Base-by-base conservation (phyloP, 495 filamentous ascomycete species). In the Penicillium robsamsonii region DNA sequence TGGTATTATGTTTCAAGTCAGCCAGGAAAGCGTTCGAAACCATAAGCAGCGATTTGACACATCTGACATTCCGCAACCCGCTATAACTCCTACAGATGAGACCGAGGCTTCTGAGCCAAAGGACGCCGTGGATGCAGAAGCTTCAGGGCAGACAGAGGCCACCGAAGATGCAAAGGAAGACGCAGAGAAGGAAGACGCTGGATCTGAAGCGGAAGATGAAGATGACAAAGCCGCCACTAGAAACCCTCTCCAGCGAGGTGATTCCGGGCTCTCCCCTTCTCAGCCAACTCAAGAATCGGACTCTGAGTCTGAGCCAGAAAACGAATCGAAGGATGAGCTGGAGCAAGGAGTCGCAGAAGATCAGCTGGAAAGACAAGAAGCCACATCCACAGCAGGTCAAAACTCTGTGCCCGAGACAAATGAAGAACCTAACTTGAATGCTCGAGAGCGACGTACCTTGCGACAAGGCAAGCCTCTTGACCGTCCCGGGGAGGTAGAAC, bases 1-100 rank as follows among this genome's bases (percentile, higher is more conserved):
- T 67, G 91, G 82, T 4, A 80, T 97, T 40, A 75, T 96, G 69
- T 98, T 94, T 68, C 87, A 83, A 67, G 81, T 98, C 51, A 96
- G 91, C 64, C 90, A 96, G 58, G 88, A 94, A 56, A 96, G 91
- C 65, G 89, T 90, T 63, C 79, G 76, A 27, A 86, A 84, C 47
- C 92, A 97, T 73, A 79, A 85, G 31, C 90, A 86, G 68, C 79
- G 87, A 41, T 58, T 90, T 40, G 80, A 85, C 46, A 40, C 51
- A 5, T 55, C 56, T 22, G 68, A 67, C 29, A 80, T 82, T 13
- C 13, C 50, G 12, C 33, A 60, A 31, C 17, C 42, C 45, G 11
- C 20, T 31, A 24, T 60, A 20, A 45, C 15, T 10, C 18, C 58
- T 17, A 48, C 55, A 24, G 61, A 47, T 20, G 44, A 52, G 11